Percentiles rank a stretch among this genome's conserved stretches.
Evolutionary conservation across 225 moss, liverwort and hornwort genomes (phyloP).

Genomic region (Bryum argenteum): DNA sequence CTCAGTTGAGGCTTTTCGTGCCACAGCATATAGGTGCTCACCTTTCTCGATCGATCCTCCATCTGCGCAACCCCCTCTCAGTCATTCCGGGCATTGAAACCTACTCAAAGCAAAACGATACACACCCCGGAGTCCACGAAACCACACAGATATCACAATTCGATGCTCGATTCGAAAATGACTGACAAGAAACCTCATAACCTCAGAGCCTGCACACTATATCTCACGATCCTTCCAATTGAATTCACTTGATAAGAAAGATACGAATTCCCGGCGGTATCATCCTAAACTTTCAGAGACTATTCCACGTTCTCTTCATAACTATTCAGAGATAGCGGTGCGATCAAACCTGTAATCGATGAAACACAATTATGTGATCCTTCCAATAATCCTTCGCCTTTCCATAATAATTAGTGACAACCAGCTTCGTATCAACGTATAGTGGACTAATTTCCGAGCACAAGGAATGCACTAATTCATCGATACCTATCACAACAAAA

Average conservation of each 20-base stretch:
- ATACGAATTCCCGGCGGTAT: not conserved
- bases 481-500: not conserved
- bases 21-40: slow-evolving; percentile 34
- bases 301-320: not conserved
- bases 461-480: not conserved
- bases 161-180: not conserved
- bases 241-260: not conserved
- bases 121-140: not conserved
- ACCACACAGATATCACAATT: not conserved
- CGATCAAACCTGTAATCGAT: not conserved
- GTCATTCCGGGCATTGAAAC: not conserved
- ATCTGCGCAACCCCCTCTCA: slow-evolving; percentile 27
- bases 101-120: not conserved
- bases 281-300: not conserved
- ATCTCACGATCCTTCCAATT: not conserved
- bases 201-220: not conserved
- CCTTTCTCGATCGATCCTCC: slow-evolving; percentile 26
- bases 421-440: not conserved
- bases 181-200: not conserved
- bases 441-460: not conserved
- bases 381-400: not conserved
- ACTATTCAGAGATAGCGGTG: not conserved
- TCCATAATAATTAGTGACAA: not conserved
- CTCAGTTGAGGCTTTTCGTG: slow-evolving; percentile 42
- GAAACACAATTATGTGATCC: not conserved